Base-by-base conservation (phyloP, 2,329 filamentous ascomycete species). In the Microdochium bolleyi region DNA sequence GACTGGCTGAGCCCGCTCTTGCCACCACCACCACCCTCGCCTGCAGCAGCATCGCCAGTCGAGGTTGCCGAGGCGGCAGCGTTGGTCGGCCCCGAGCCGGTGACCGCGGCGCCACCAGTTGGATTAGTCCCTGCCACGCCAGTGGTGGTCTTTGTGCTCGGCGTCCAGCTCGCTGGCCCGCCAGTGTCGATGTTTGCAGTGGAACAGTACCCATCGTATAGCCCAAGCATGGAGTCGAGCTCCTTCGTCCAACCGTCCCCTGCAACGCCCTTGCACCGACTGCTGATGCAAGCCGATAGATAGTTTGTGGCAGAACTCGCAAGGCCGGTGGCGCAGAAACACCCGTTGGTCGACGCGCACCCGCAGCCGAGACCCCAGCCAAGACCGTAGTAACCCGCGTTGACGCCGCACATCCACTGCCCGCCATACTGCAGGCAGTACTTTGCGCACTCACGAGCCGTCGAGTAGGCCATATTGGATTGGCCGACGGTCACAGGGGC, bases 361-460 rank as follows among this genome's bases (percentile, higher is more conserved):
- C 58, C 59, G 52, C 61, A 63, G 25, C 57, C 56, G 3, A 63
- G 54, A 13, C 55, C 54, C 27, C 56, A 52, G 25, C 60, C 62
- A 3, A 64, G 56, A 48, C 61, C 60, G 49, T 59, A 54, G 57
- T 57, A 60, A 14, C 56, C 53, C 13, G 54, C 54, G 32, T 50
- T 50, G 9, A 53, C 46, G 38, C 58, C 56, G 49, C 62, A 62
- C 9, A 30, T 49, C 16, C 44, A 55, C 7, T 37, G 25, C 46
- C 62, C 61, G 25, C 58, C 60, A 54, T 61, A 60, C 24, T 55
- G 53, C 24, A 64, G 50, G 37, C 62, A 64, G n/a, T 56, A 57
- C 3, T 49, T 51, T 14, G 62, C 61, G 48, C 62, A 64, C 11
- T 54, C 55, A 21, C 61, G 54, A n/a, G 56, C 60, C 3, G 57